phyloP scores from a whole-genome alignment of 768 basidiomycete genomes.

The Mycena rebaudengoi region DNA sequence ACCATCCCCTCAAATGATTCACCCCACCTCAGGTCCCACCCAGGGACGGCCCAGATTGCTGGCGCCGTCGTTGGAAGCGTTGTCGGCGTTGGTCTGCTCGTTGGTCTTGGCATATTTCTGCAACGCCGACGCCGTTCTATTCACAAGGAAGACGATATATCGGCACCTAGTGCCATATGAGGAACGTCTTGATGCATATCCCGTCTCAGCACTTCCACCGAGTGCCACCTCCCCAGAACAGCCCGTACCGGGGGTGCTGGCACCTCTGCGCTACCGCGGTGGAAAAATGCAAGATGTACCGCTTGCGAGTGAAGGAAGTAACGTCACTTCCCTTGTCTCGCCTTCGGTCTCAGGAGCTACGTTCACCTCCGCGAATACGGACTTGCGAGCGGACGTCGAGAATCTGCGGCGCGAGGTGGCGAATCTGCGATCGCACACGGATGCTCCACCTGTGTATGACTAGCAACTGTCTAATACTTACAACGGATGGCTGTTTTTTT shows the following conservation, averaged over 20 bases:
- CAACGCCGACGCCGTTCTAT: conserved; percentile 25
- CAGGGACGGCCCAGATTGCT: conserved; percentile 12
- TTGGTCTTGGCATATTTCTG: conserved; percentile 1
- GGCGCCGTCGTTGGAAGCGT: conserved; percentile 24
- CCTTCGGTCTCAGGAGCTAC: neutral
- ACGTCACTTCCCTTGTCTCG: neutral
- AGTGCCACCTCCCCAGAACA: too few species aligned
- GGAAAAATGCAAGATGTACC: too few species aligned
- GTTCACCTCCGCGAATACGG: neutral
- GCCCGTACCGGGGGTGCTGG: too few species aligned
- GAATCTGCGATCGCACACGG: conserved; percentile 6
- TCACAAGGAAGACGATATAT: neutral
- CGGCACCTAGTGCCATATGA: neutral
- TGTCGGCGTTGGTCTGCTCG: conserved; percentile 2
- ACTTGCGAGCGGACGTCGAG: conserved; percentile 9
- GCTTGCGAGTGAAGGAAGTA: neutral
- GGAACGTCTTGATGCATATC: neutral
- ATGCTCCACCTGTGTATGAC: conserved; percentile 21
- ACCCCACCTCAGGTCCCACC: neutral
- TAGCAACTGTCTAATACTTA: too few species aligned
- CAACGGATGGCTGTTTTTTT: too few species aligned
- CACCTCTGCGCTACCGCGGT: too few species aligned
- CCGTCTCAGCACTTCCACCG: neutral
- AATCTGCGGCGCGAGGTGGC: conserved; percentile 17
- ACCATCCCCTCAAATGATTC: neutral